A percentile compares a stretch with the other conserved stretches of the same genome.
phyloP scores from a whole-genome alignment of 1,284 basidiomycete genomes.

The Calocybe gambosa region DNA sequence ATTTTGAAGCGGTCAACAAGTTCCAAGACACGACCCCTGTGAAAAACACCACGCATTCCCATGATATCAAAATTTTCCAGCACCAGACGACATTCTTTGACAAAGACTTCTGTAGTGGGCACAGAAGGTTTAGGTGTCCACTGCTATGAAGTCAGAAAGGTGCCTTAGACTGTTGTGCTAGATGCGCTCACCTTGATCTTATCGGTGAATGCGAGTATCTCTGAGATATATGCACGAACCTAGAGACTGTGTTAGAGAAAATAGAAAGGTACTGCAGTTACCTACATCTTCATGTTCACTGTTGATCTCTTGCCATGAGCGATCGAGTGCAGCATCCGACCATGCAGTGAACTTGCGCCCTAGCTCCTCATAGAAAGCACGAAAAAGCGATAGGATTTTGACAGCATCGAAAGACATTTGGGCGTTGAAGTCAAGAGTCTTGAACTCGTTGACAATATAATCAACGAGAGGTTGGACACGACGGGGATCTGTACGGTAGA shows the following conservation, averaged over 20 bases:
- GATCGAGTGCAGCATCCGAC: conserved; percentile 60
- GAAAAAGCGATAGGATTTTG: conserved; percentile 55
- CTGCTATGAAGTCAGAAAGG: conserved; percentile 26
- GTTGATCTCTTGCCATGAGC: conserved; percentile 67
- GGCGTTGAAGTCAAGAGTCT: conserved; percentile 62
- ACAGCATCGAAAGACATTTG: conserved; percentile 72
- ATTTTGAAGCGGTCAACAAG: conserved; percentile 58
- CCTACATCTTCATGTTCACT: conserved; percentile 78
- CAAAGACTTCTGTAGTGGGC: conserved; percentile 63
- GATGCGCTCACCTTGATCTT: conserved; percentile 56
- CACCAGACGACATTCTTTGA: conserved; percentile 61
- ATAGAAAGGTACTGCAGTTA: conserved; percentile 2
- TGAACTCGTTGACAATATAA: conserved; percentile 60
- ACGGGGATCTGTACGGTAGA: conserved; percentile 80
- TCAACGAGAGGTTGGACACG: conserved; percentile 77
- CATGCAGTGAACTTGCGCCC: conserved; percentile 78
- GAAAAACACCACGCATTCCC: conserved; percentile 67
- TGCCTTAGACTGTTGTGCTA: not conserved
- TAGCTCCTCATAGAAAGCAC: conserved; percentile 65
- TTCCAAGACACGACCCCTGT: conserved; percentile 50
- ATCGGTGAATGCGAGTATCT: conserved; percentile 66
- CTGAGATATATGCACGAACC: conserved; percentile 70
- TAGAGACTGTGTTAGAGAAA: conserved; percentile 19
- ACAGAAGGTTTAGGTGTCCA: conserved; percentile 66
- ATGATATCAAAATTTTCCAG: conserved; percentile 66